phyloP scores from a whole-genome alignment of 345 rosid species.

The Dovyalis caffra region DNA sequence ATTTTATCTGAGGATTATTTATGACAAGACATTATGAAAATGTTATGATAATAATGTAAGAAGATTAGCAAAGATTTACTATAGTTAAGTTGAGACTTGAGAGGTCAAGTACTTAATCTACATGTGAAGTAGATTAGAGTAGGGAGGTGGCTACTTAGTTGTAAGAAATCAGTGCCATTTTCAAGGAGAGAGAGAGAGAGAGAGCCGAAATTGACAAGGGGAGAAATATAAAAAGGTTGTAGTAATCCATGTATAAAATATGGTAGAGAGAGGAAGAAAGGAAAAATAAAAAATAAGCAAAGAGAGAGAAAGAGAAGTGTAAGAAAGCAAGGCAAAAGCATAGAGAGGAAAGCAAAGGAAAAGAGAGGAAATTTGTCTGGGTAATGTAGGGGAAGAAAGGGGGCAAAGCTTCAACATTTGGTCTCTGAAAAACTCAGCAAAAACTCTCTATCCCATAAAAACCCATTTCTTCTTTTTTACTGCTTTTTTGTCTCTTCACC shows the following conservation, averaged over 20 bases:
- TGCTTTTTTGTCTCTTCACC: neutral
- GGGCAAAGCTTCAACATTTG: conserved; percentile 39
- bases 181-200: neutral
- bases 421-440: conserved; percentile 15
- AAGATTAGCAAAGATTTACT: neutral
- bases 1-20: neutral
- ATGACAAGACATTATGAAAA: neutral
- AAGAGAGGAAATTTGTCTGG: conserved; percentile 31
- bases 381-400: conserved; percentile 43
- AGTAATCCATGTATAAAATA: neutral
- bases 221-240: neutral
- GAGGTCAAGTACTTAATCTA: neutral
- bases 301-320: neutral
- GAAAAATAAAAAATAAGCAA: conserved; percentile 1
- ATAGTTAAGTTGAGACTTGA: neutral
- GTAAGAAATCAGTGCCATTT: neutral
- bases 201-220: neutral
- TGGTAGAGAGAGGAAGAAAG: conserved; percentile 4
- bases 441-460: neutral
- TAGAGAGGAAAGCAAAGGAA: conserved; percentile 7
- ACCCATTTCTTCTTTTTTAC: neutral
- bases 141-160: neutral
- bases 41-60: neutral
- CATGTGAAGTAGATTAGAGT: neutral
- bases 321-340: neutral